A percentile compares a stretch with the other conserved stretches of the same genome.
Conservation (phyloP, 148 eudicot species). For the Fagopyrum tataricum region DNA sequence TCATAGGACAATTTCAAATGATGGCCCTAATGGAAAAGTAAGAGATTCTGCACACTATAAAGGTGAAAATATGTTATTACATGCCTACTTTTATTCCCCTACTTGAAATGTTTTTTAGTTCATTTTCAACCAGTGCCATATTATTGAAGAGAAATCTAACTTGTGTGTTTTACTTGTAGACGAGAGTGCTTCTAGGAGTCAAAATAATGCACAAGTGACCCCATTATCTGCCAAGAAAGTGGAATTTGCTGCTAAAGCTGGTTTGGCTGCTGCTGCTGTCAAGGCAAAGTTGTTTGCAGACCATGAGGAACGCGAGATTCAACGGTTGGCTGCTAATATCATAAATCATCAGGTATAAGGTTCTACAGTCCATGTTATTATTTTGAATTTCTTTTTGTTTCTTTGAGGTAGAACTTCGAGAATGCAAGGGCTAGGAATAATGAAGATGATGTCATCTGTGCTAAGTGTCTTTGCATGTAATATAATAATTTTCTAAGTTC, state of each 20-base stretch:
- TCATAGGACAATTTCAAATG: constrained; percentile 45
- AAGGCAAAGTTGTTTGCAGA: constrained; percentile 94
- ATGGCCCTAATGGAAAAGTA: constrained; percentile 30
- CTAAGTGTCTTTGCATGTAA: background rate
- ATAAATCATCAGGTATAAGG: constrained; percentile 80
- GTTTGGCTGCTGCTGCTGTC: constrained; percentile 82
- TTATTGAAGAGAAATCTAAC: background rate
- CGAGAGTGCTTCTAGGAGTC: constrained; percentile 33
- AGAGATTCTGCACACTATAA: constrained; percentile 34
- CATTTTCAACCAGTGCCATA: constrained; percentile 8
- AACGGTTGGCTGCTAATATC: constrained; percentile 86
- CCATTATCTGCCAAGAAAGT: constrained; percentile 59
- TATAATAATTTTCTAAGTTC: background rate
- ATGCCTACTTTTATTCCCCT: background rate
- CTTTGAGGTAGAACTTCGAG: background rate
- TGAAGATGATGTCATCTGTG: constrained; percentile 7
- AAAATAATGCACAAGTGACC: constrained; percentile 35
- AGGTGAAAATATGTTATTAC: constrained; percentile 20
- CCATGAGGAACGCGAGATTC: constrained; percentile 97
- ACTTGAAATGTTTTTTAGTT: constrained; percentile 8
- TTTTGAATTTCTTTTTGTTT: background rate
- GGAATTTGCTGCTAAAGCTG: constrained; percentile 72
- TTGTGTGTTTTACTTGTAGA: constrained; percentile 19
- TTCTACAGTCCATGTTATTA: background rate
- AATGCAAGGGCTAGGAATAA: background rate